phyloP scores from a whole-genome alignment of 2,329 filamentous ascomycete species.

The Lachnellula arida region DNA sequence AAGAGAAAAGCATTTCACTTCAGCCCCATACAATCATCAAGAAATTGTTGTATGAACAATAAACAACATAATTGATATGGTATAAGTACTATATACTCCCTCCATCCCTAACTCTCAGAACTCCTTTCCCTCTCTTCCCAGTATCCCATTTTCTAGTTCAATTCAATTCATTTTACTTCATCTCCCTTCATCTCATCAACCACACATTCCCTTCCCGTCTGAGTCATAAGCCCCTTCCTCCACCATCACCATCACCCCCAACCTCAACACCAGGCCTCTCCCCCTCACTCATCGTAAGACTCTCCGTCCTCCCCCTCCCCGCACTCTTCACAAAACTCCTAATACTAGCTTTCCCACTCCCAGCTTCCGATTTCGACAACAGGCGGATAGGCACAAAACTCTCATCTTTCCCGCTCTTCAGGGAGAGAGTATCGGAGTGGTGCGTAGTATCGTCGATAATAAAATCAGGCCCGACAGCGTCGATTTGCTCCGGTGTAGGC shows the following conservation, averaged over 20 bases:
- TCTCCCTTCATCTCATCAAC: background rate
- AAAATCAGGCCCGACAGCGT: conserved; percentile 3
- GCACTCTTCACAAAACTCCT: background rate
- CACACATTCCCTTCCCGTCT: background rate
- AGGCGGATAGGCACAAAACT: conserved; percentile 1
- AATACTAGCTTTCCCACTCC: background rate
- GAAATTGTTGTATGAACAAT: background rate
- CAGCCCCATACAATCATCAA: background rate
- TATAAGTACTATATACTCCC: background rate
- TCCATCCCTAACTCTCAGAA: background rate
- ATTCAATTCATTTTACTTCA: background rate
- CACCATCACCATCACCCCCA: background rate
- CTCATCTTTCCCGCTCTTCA: background rate
- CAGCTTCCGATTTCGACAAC: background rate
- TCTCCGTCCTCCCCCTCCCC: background rate
- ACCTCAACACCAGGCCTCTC: background rate
- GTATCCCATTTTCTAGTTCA: too few species aligned
- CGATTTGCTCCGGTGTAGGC: conserved; percentile 19
- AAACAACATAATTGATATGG: background rate
- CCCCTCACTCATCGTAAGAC: background rate
- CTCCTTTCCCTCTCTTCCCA: background rate
- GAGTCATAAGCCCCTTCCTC: background rate
- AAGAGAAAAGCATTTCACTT: background rate
- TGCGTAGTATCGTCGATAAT: background rate
- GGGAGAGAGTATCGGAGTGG: background rate